A percentile compares a stretch with the other conserved stretches of the same genome.
phyloP scores from a whole-genome alignment of 2,329 filamentous ascomycete species.

The Aureobasidium sp. region DNA sequence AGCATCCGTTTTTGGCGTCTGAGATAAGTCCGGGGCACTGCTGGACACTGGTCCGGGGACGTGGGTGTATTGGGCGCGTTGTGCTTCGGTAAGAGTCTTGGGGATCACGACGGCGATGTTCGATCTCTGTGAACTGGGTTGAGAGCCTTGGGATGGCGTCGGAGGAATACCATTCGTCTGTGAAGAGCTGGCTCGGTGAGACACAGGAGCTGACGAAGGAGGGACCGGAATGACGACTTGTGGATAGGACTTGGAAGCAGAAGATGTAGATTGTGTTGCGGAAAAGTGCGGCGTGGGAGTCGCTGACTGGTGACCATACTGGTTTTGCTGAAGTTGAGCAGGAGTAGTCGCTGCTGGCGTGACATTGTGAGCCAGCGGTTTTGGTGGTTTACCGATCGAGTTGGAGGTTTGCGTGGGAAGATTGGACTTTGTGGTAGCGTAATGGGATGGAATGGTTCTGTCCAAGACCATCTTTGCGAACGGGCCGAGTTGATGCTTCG shows the following conservation, averaged over 20 bases:
- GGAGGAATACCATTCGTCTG: neutral
- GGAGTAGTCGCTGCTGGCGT: neutral
- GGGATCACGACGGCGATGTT: conserved; percentile 19
- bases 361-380: neutral
- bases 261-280: neutral
- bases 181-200: neutral
- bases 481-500: conserved; percentile 34
- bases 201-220: neutral
- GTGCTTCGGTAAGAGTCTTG: conserved; percentile 22
- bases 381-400: neutral
- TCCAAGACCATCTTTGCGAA: conserved; percentile 49
- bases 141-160: neutral
- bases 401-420: neutral
- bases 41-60: neutral
- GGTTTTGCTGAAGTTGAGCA: neutral
- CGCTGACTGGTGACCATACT: neutral
- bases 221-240: conserved; percentile 5
- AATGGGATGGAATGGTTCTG: conserved; percentile 20
- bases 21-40: neutral
- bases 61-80: conserved; percentile 26
- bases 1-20: neutral
- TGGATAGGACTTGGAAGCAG: neutral
- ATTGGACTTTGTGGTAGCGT: neutral
- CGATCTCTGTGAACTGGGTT: neutral
- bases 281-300: neutral